Percentiles rank a stretch among this genome's conserved stretches.
Evolutionary conservation across 768 basidiomycete species (phyloP).

Genomic region (Xerocomus spinulosus): DNA sequence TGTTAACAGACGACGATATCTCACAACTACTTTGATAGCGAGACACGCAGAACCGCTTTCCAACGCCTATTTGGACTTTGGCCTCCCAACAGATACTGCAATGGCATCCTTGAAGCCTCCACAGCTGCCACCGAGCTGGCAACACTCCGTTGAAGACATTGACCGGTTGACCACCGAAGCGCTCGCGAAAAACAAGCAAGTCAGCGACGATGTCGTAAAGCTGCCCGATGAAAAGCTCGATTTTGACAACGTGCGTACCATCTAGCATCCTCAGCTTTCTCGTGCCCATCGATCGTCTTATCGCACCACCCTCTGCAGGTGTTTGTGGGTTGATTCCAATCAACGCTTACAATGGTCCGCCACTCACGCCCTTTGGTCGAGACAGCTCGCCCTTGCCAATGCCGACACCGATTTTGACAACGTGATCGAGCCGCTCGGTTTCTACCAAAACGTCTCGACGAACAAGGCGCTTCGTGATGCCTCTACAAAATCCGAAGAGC

Average conservation of each 20-base stretch:
- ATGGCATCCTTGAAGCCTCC: conserved; percentile 59
- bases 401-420: conserved; percentile 55
- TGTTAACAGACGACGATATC: background rate
- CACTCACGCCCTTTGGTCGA: conserved; percentile 2
- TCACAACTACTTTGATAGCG: conserved; percentile 8
- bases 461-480: conserved; percentile 77
- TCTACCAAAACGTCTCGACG: conserved; percentile 80
- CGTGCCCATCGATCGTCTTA: background rate
- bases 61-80: background rate
- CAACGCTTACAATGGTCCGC: background rate
- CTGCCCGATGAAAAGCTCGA: conserved; percentile 55
- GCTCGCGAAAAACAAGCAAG: conserved; percentile 52
- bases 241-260: conserved; percentile 57
- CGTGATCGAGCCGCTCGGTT: conserved; percentile 56
- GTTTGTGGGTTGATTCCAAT: conserved; percentile 51
- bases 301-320: conserved; percentile 41
- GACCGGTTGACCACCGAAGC: conserved; percentile 51
- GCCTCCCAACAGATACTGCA: conserved; percentile 3
- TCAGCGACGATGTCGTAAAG: conserved; percentile 59
- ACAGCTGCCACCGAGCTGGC: conserved; percentile 64
- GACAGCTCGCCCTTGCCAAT: conserved; percentile 52
- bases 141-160: conserved; percentile 63
- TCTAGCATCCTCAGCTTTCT: background rate
- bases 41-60: conserved; percentile 5
- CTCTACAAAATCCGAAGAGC: conserved; percentile 68